phyloP scores from a whole-genome alignment of 495 filamentous ascomycete genomes.

The Trichoderma orchidacearum region DNA sequence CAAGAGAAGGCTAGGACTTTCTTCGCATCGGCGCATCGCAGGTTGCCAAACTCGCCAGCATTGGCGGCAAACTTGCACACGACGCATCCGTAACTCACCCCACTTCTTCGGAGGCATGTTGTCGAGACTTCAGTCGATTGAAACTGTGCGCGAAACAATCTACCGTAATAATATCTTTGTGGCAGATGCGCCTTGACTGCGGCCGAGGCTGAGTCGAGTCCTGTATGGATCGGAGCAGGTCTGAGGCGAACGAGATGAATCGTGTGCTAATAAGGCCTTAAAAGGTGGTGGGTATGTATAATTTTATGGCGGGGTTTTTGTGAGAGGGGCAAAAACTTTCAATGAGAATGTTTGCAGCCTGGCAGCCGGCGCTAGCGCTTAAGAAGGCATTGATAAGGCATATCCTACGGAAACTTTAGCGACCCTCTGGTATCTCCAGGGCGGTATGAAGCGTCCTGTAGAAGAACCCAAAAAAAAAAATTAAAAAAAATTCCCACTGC shows the following conservation, averaged over 20 bases:
- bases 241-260: neutral
- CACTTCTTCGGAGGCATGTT: slow-evolving; percentile 22
- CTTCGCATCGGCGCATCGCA: neutral
- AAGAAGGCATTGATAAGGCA: no score
- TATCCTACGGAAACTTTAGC: no score
- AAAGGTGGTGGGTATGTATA: neutral
- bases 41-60: neutral
- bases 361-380: neutral
- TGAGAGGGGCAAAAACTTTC: neutral
- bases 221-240: no score
- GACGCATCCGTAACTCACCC: slow-evolving; percentile 13
- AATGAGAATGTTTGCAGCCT: no score
- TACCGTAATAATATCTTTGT: no score
- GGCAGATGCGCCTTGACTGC: neutral
- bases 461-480: no score
- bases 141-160: no score
- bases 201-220: no score
- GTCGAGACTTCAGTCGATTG: neutral
- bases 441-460: no score
- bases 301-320: neutral
- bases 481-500: no score
- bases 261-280: neutral
- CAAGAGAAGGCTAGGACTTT: neutral
- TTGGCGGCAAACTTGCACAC: neutral
- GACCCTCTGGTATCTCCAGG: no score